Conservation (phyloP, 345 rosid genomes). For the Eucalyptus camaldulensis region DNA sequence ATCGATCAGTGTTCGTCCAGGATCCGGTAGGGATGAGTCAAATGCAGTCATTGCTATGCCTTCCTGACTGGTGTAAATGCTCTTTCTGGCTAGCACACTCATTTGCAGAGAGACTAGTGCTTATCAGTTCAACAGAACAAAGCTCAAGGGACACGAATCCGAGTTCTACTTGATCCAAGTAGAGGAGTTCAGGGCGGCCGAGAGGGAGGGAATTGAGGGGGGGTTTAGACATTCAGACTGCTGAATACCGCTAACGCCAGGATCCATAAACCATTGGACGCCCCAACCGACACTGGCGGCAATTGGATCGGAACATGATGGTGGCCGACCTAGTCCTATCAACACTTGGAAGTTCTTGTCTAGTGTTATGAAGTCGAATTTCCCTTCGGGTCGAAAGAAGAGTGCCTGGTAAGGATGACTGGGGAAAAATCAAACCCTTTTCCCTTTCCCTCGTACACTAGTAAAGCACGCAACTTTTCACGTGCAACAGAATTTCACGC, state of each 20-base stretch:
- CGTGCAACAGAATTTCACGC: not conserved
- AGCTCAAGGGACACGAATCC: not conserved
- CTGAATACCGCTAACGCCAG: slow-evolving; percentile 14
- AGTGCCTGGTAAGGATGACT: not conserved
- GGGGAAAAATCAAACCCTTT: not conserved
- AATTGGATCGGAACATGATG: not conserved
- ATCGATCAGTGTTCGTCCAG: slow-evolving; percentile 15
- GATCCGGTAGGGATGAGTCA: slow-evolving; percentile 41
- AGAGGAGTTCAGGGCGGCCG: slow-evolving; percentile 11
- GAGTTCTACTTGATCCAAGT: slow-evolving; percentile 10
- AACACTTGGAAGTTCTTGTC: slow-evolving; percentile 28
- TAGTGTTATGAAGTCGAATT: not conserved
- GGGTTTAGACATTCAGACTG: slow-evolving; percentile 2
- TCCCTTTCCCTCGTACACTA: not conserved
- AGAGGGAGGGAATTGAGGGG: not conserved
- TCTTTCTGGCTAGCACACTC: not conserved
- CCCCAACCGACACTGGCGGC: slow-evolving; percentile 10
- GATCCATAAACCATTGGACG: slow-evolving; percentile 16
- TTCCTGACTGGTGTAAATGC: slow-evolving; percentile 17
- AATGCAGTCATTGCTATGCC: slow-evolving; percentile 28
- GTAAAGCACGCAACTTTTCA: not conserved
- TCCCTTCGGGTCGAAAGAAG: not conserved
- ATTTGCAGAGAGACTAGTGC: not conserved
- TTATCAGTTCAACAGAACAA: not conserved
- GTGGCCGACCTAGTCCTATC: slow-evolving; percentile 39